Evolutionary conservation across 169 alveolate genomes (phyloP), one percentile per base, ranked within the genome.

Genomic region (Besnoitia besnoiti): DNA sequence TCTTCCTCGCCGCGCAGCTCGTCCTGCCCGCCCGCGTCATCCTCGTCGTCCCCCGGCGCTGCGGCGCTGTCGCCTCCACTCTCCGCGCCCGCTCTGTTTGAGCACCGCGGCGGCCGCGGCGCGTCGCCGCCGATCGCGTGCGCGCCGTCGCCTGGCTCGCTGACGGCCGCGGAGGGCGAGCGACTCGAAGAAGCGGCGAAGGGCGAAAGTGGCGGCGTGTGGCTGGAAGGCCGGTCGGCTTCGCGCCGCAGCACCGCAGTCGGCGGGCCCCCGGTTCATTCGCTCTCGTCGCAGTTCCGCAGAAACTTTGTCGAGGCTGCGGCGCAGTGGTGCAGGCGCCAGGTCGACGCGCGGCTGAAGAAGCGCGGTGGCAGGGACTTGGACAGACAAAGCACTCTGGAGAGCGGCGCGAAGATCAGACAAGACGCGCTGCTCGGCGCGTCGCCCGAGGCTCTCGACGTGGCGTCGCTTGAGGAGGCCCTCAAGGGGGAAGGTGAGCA

Each of bases 311-410:
- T 77, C 40, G 87, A 55, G n/a, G 87, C 87, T 42, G 87, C 87
- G 3, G 59, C 87, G 8, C 35, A 44, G 59, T 77, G 87, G 87
- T 77, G 87, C 40, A 37, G 59, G 16, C 87, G 87, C 7, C 87
- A 77, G 59, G 59, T 77, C n/a, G 87, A 77, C 37, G 40, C 47
- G 55, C 40, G 87, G 44, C 55, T 37, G 12, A 39, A n/a, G 19
- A 67, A 77, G 35, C 67, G 67, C n/a, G 24, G 27, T 19, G 27
- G 67, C 67, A 55, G n/a, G n/a, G n/a, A n/a, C n/a, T n/a, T n/a
- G n/a, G n/a, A n/a, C n/a, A n/a, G n/a, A n/a, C n/a, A n/a, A n/a
- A n/a, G n/a, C n/a, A n/a, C n/a, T n/a, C n/a, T n/a, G n/a, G n/a
- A n/a, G n/a, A n/a, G n/a, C n/a, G n/a, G n/a, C n/a, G n/a, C n/a